phyloP scores from a whole-genome alignment of 2,329 filamentous ascomycete species.

The Sclerotinia subarctica region DNA sequence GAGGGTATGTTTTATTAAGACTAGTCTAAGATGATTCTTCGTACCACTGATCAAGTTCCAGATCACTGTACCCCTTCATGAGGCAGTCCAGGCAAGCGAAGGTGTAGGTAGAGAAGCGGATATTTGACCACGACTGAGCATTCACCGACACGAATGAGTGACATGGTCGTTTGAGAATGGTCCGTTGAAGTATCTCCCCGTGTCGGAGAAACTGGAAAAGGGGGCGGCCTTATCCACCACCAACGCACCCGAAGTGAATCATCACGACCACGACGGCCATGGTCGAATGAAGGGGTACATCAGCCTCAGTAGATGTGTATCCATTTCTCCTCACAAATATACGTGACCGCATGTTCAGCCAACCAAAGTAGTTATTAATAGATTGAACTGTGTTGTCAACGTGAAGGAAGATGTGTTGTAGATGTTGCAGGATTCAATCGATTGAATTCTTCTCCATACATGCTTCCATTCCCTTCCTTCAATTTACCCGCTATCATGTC shows the following conservation, averaged over 20 bases:
- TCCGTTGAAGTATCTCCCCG: not conserved
- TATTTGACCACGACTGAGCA: slow-evolving; percentile 14
- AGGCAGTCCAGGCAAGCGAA: slow-evolving; percentile 4
- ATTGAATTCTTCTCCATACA: not conserved
- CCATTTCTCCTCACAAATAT: not conserved
- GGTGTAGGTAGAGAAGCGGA: not conserved
- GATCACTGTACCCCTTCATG: slow-evolving; percentile 5
- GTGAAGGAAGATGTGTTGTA: not conserved
- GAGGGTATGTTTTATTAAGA: not conserved
- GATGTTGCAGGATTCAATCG: not conserved
- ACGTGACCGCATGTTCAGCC: not conserved
- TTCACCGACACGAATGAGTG: slow-evolving; percentile 12
- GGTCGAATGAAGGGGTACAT: slow-evolving; percentile 2
- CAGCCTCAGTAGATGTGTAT: not conserved
- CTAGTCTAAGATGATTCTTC: not conserved
- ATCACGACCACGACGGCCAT: slow-evolving; percentile 1
- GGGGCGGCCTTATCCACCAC: not conserved
- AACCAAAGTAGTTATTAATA: slow-evolving; percentile 8
- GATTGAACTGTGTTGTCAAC: slow-evolving; percentile 13
- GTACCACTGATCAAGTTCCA: slow-evolving; percentile 1
- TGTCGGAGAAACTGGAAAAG: not conserved
- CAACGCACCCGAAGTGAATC: slow-evolving; percentile 7
- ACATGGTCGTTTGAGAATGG: slow-evolving; percentile 17
- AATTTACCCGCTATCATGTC: not conserved
- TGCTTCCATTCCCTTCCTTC: not conserved